Base-by-base conservation (phyloP, 371 early-diverging fungal genomes). In the Dinochytrium kinnereticum region DNA sequence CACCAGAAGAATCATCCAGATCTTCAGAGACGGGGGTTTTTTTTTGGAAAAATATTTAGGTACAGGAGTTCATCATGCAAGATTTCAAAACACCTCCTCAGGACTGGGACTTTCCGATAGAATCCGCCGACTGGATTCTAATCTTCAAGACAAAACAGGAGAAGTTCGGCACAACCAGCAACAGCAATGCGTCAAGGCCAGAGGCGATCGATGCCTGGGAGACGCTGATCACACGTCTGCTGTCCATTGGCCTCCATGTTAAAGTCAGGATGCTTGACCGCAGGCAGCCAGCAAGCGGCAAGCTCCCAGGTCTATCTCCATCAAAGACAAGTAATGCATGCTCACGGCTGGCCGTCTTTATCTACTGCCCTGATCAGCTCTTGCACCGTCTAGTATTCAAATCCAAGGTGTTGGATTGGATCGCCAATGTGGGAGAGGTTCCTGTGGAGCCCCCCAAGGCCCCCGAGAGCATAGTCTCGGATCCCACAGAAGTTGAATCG, bases 191-290 rank as follows among this genome's bases (percentile, higher is more conserved):
- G 19, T 44, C 44, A 13, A 7, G 44, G 7, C 19, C 19, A 19
- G 44, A 44, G 57, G 38, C 66, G 2, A 66, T 66, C 44, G 66
- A 66, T 28, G 66, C 66, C 2, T 66, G 38, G 38, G 44, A 66
- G 66, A 2, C 44, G 2, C 66, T 66, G 13, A 66, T 66, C 13
- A 40, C 44, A 3, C 38, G 66, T 2, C 66, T 66, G 36, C 66
- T 66, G 21, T 66, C 66, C 2, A 33, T 66, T 24, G 66, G 66
- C 2, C 44, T 66, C 40, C 66, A 44, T 33, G 66, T 66, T 28
- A 28, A 44, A 21, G 66, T 66, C 13, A 38, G 44, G 19, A 44
- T 26, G 15, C 66, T 66, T 37, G 40, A 13, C 40, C 5, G 49
- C 24, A n/a, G n/a, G n/a, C n/a, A n/a, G n/a, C n/a, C n/a, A n/a